Base-by-base conservation (phyloP, 2,329 filamentous ascomycete species). In the Hypoxylon sp. region DNA sequence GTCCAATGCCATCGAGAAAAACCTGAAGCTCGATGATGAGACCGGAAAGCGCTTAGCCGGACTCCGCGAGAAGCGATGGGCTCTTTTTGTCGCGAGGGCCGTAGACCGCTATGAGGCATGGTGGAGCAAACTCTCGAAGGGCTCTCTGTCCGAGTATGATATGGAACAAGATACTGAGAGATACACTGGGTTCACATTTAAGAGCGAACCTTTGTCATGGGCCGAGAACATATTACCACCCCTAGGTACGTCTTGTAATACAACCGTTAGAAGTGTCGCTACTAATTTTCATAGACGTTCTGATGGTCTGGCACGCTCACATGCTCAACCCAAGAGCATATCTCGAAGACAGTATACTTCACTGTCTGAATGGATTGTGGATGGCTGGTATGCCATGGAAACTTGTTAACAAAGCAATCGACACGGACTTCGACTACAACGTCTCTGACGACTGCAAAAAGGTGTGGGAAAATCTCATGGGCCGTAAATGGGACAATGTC, bases 241-340 rank as follows among this genome's bases (percentile, higher is more conserved):
- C 1, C 76, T 90, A 51, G 88, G 87, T 90, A 76, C 37, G 62
- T 64, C 64, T 37, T 5, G 51, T 51, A 32, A 23, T 27, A 30
- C 16, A n/a, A 30, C 25, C 34, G 34, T 39, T 32, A 48, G 37
- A 29, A 11, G 3, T n/a, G 21, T 21, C 72, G 57, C 71, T 70
- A 37, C 76, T 79, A 14, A 76, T 41, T 14, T 11, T 2, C 27
- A 19, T 76, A 83, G 91, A 94, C 78, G 87, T 94, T 0, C 78
- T 94, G 19, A 91, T 94, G 90, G 88, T 94, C 0, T 92, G 90
- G 89, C 92, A 95, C 76, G 81, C 90, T 0, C 91, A 92, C 73
- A 90, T 92, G 87, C 85, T 95, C 2, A 94, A 94, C 70, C 92
- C 92, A 0, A 83, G 90, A 41, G 82, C 81, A n/a, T 94, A 89